Percentiles rank a stretch among this genome's conserved stretches.
phyloP scores from a whole-genome alignment of 2,329 filamentous ascomycete genomes.

The Beauveria varroae region DNA sequence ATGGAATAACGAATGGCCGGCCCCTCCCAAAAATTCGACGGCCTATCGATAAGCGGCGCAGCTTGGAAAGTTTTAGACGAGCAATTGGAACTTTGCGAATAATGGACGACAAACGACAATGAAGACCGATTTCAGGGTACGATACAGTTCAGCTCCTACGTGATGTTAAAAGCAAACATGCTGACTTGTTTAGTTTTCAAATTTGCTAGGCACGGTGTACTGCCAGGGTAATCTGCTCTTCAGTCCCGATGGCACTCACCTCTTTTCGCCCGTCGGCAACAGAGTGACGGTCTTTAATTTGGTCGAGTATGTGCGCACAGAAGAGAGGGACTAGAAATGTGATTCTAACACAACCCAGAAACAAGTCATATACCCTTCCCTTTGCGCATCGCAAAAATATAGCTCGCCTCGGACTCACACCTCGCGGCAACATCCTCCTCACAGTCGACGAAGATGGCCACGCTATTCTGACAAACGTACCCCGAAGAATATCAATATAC shows the following conservation, averaged over 20 bases:
- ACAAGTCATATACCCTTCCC: conserved; percentile 78
- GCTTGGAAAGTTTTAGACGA: conserved; percentile 23
- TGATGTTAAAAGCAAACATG: neutral
- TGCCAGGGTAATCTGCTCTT: conserved; percentile 96
- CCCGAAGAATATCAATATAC: conserved; percentile 77
- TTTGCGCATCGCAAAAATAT: conserved; percentile 96
- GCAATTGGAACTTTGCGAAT: conserved; percentile 15
- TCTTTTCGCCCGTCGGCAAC: conserved; percentile 95
- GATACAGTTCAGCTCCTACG: neutral
- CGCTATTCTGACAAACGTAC: conserved; percentile 87
- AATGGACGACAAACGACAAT: conserved; percentile 51
- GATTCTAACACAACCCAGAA: conserved; percentile 45
- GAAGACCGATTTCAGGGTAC: conserved; percentile 98
- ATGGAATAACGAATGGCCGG: conserved; percentile 30
- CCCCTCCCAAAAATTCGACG: conserved; percentile 21
- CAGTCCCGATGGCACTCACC: conserved; percentile 89
- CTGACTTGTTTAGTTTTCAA: conserved; percentile 69
- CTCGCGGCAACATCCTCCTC: conserved; percentile 84
- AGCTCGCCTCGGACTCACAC: conserved; percentile 76
- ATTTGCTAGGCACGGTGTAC: conserved; percentile 96
- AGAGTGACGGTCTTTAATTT: conserved; percentile 93
- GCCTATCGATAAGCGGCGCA: conserved; percentile 27
- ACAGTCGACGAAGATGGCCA: conserved; percentile 91
- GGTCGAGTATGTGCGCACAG: conserved; percentile 61
- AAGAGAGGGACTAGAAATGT: accelerated